These are phyloP conservation scores for Hypoxylon rickii DNA, from an alignment of 495 filamentous ascomycete genomes.

Conservation along the genomic window DNA sequence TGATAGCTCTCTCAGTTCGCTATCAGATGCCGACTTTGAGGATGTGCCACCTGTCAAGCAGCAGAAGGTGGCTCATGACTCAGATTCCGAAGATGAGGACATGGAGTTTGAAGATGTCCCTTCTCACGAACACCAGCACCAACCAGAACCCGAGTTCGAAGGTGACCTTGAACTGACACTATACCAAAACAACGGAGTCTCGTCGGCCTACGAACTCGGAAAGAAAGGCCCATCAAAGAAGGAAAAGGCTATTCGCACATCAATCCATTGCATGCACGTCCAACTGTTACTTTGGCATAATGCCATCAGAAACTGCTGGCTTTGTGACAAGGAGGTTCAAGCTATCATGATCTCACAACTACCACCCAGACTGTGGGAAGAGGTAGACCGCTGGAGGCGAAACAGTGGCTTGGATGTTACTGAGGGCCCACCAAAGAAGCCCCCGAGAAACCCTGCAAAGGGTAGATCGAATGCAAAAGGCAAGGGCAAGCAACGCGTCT, in stretches of 20 bases:
- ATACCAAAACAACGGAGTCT: slow-evolving; percentile 59
- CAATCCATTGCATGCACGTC: slow-evolving; percentile 88
- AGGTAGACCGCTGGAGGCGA: slow-evolving; percentile 74
- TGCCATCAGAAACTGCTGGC: slow-evolving; percentile 81
- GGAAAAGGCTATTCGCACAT: slow-evolving; percentile 73
- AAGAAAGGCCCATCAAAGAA: slow-evolving; percentile 88
- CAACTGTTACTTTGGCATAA: slow-evolving; percentile 89
- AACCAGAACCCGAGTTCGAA: slow-evolving; percentile 28
- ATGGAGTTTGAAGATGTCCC: slow-evolving; percentile 90
- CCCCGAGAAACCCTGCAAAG: slow-evolving; percentile 27
- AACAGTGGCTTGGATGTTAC: slow-evolving; percentile 64
- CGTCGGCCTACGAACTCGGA: slow-evolving; percentile 61
- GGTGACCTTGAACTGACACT: slow-evolving; percentile 80
- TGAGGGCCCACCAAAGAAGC: slow-evolving; percentile 39
- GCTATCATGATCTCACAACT: slow-evolving; percentile 74
- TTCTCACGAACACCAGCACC: slow-evolving; percentile 40
- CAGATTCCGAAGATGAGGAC: slow-evolving; percentile 61
- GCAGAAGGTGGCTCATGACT: slow-evolving; percentile 27
- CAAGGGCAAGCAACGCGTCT: slow-evolving; percentile 50
- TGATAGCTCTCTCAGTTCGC: slow-evolving; percentile 56
- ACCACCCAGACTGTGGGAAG: slow-evolving; percentile 65
- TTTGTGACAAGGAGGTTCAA: slow-evolving; percentile 78
- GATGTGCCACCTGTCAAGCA: slow-evolving; percentile 54
- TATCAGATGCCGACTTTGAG: slow-evolving; percentile 73
- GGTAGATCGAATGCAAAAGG: slow-evolving; percentile 44